Percentiles rank a stretch among this genome's conserved stretches.
These are phyloP conservation scores for Ophiocordyceps australis DNA, from an alignment of 2,329 filamentous ascomycete genomes.

Conservation along the genomic window DNA sequence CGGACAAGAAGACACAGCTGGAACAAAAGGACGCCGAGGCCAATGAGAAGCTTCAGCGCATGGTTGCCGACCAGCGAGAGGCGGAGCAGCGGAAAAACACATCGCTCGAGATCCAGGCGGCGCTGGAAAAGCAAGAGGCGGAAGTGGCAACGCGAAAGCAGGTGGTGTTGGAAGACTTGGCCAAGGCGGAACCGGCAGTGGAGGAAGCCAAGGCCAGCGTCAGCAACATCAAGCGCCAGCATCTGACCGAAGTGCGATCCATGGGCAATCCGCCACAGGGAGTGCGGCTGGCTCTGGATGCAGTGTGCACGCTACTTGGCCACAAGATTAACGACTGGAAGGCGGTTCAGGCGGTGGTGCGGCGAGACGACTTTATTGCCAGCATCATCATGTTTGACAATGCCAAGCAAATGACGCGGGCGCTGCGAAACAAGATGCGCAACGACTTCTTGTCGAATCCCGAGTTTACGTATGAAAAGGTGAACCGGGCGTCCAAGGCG, in stretches of 20 bases:
- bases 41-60: slow-evolving; percentile 90
- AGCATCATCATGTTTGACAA: slow-evolving; percentile 98
- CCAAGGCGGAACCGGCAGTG: slow-evolving; percentile 83
- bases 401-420: slow-evolving; percentile 79
- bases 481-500: slow-evolving; percentile 90
- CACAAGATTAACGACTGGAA: slow-evolving; percentile 88
- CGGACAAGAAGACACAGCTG: slow-evolving; percentile 84
- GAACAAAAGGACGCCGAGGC: slow-evolving; percentile 90
- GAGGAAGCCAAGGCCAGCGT: slow-evolving; percentile 88
- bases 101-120: slow-evolving; percentile 75
- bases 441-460: slow-evolving; percentile 82
- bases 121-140: slow-evolving; percentile 74
- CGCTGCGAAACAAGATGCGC: slow-evolving; percentile 72
- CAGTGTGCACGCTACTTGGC: slow-evolving; percentile 88
- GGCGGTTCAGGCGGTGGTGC: slow-evolving; percentile 71
- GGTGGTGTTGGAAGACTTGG: slow-evolving; percentile 74
- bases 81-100: slow-evolving; percentile 80
- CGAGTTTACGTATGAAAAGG: slow-evolving; percentile 90
- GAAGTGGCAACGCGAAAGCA: slow-evolving; percentile 71
- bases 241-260: slow-evolving; percentile 91
- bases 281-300: slow-evolving; percentile 82
- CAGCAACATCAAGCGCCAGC: slow-evolving; percentile 94
- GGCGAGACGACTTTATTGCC: slow-evolving; percentile 89
- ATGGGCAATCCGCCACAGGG: slow-evolving; percentile 86
- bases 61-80: slow-evolving; percentile 91